Base-by-base conservation (phyloP, 2,329 filamentous ascomycete genomes). In the Cylindrodendrum hubeiense region DNA sequence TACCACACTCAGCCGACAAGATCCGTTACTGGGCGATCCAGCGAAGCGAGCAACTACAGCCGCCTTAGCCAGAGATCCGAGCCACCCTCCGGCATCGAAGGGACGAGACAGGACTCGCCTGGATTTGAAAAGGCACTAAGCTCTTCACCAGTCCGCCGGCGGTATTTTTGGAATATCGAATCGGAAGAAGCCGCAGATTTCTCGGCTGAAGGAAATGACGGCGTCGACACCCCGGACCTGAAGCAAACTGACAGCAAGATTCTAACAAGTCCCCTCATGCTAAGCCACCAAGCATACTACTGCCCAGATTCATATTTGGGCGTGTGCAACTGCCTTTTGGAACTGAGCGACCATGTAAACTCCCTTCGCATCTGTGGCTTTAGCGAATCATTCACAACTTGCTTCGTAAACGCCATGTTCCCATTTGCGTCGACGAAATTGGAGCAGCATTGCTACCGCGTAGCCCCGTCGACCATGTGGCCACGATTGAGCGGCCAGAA, bases 341-440 rank as follows among this genome's bases (percentile, higher is more conserved):
- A 60, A 2, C 75, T 82, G 2, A 69, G 65, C 12, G 77, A 73
- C 5, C 70, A 74, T 2, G 58, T 82, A 47, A 63, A 70, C 34
- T 77, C 78, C 0, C 63, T 78, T 7, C 76, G 80, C 19, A 75
- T 82, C 59, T 79, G 75, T 22, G 80, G 80, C 2, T 81, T 82
- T 65, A 74, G 68, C 61, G 73, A 79, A 13, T 13, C 50, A 0
- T 81, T 79, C 63, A 75, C 77, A 0, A 60, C 71, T 26, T 61
- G 57, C 9, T 69, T 80, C 26, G 56, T 79, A 12, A 52, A 67
- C 15, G 68, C 70, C 0, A 30, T 80, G 7, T 79, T 80, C 41
- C 67, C 72, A 0, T 60, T 63, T 2, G 34, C 46, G 0, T 52
- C 46, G 6, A 37, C 53, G 0, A n/a, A 57, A 2, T 34, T 67